These are phyloP conservation scores for Exophiala dermatitidis DNA, from an alignment of 2,329 filamentous ascomycete genomes.

Conservation along the genomic window DNA sequence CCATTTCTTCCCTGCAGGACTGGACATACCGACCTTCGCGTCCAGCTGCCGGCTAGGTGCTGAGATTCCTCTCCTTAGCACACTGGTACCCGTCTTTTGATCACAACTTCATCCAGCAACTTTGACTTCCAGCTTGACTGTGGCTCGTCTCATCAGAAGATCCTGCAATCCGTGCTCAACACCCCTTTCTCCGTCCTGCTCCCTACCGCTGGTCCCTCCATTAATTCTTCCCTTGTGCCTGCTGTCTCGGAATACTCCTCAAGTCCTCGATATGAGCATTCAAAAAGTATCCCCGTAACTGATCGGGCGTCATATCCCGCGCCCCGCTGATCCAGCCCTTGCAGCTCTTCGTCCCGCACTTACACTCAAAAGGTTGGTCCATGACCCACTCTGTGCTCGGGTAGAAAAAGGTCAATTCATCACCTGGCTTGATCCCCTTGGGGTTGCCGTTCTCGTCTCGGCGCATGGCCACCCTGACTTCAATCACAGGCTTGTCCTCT, in stretches of 20 bases:
- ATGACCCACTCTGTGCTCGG: slow-evolving; percentile 47
- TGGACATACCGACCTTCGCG: no score
- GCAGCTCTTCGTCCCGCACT: slow-evolving; percentile 37
- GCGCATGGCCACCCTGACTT: slow-evolving; percentile 27
- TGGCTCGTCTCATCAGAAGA: no score
- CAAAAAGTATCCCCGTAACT: slow-evolving; percentile 37
- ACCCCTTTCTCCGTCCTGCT: neutral
- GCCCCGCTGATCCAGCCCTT: slow-evolving; percentile 38
- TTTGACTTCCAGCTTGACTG: no score
- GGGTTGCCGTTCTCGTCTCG: slow-evolving; percentile 11
- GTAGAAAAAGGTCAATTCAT: slow-evolving; percentile 44
- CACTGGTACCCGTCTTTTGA: no score
- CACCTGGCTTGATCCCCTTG: slow-evolving; percentile 35
- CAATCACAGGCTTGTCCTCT: slow-evolving; percentile 35
- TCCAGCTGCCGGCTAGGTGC: no score
- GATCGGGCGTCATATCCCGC: slow-evolving; percentile 31
- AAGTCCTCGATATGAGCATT: slow-evolving; percentile 37
- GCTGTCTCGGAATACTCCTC: slow-evolving; percentile 12
- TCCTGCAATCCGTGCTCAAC: no score
- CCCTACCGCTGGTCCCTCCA: neutral
- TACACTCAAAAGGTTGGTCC: slow-evolving; percentile 41
- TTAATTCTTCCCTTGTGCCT: neutral
- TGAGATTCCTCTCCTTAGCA: no score
- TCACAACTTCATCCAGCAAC: no score
- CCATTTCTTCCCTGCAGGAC: no score